Evolutionary conservation across 2,329 filamentous ascomycete species (phyloP), one percentile per base, ranked within the genome.

Genomic region (Apiospora kogelbergensis): DNA sequence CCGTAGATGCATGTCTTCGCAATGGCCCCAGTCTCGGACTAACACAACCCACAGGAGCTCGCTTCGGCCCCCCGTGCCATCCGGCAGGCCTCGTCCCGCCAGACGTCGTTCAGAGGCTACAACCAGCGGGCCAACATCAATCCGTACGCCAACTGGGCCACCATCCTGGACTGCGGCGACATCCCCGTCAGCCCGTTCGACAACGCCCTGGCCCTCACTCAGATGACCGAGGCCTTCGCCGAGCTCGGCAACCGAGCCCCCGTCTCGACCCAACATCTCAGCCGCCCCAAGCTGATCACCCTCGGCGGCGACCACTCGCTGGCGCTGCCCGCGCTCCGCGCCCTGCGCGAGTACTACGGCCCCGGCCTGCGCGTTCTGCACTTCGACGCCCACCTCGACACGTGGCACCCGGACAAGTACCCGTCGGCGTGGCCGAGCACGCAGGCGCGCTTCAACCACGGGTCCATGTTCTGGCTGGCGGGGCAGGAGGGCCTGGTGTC

Each of bases 41-140:
- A 44, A 68, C 42, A 37, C 40, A 30, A 33, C 1, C n/a, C 41
- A 41, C 67, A 84, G 86, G 91, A 46, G 92, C 92, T 20, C 89
- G 95, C 10, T 97, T 97, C 77, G 95, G 95, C 0, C 95, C 95
- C 95, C 42, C 89, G 93, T 60, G 93, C 93, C 53, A 97, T 98
- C 76, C 91, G 95, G 68, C 90, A 93, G 46, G 94, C 93, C 48
- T 95, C 93, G 41, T 86, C 91, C 9, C 90, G 94, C 24, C 94
- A 97, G 81, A 93, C 91, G 17, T 87, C 90, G 2, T 93, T 92
- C 79, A 89, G 93, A 53, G 92, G 91, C 76, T 94, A 92, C 86
- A 97, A 97, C 80, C 88, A 92, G 2, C 90, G 94, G 26, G 94
- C 93, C 1, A 87, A 86, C 46, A 86, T 97, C 73, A 98, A 97